Base-by-base conservation (phyloP, 73 alveolate genomes). In the Paramecium sonneborni region DNA sequence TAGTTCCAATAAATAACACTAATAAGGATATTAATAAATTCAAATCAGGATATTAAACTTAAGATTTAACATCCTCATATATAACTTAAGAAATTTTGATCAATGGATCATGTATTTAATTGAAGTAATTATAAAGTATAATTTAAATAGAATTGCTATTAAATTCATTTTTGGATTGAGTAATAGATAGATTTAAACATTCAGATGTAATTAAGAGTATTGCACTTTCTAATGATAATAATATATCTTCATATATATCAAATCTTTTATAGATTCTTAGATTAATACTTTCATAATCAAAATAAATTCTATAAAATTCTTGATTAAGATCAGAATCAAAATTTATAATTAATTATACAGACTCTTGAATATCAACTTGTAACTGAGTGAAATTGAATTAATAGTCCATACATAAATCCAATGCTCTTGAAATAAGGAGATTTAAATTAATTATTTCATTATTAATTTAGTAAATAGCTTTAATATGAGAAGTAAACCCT, bases 21-120 rank as follows among this genome's bases (percentile, higher is more conserved):
- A 38, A 23, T 44, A 79, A 24, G 41, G 90, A 30, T 24, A 79
- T 79, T 11, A 43, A 44, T 79, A 79, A 46, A 24, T 79, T 79
- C 5, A 79, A 43, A 79, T 79, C 90, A 18, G 74, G 55, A 39
- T 46, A 43, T 26, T 39, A 10, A 4, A 79, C 72, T 43, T 79
- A 32, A 24, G 69, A 44, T 2, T 9, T 21, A 43, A 79, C 48
- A 79, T 44, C 48, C 7, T 79, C n/a, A 34, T 79, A 79, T 72
- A 72, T 4, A 35, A 28, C 4, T 7, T 72, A 34, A 34, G 86
- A 72, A 3, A 72, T 72, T 6, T 32, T n/a, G 6, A 38, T 34
- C 10, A 72, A 72, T 34, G 86, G 58, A 35, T 35, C 57, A 15
- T 37, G 57, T 34, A 72, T 38, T 34, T 72, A 23, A 72, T 72